Evolutionary conservation across 768 basidiomycete species (phyloP), one percentile per base, ranked within the genome.

Genomic region (Coprinopsis marcescibilis): DNA sequence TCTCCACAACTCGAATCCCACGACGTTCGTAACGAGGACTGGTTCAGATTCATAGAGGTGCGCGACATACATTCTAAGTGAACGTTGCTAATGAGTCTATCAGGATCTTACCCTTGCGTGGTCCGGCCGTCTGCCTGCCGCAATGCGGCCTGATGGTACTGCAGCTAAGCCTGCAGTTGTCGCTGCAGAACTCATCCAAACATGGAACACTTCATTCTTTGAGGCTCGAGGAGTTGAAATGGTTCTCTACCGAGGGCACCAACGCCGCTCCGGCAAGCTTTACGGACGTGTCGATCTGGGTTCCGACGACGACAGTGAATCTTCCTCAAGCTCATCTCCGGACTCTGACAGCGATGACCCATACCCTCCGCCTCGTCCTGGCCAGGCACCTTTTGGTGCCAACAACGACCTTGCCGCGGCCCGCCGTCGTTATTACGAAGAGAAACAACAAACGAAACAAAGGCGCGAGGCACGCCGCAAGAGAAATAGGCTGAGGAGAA

Each of bases 141-240:
- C 80, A 1, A 71, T 71, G 14, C 67, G 64, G 4, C 26, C 24
- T 38, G 68, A 65, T 47, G 77, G 78, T 14, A 68, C 69, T 47
- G 59, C 71, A 23, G 77, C 80, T 10, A 80, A 76, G 55, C 76
- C 80, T 12, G 74, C 84, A 19, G 68, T 65, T 10, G 69, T 89
- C 37, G 65, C 78, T 10, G 77, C 77, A n/a, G 84, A 88, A 58
- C 72, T 91, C 24, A 68, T 91, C 52, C 79, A 89, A 51, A 66
- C 85, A 23, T 92, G 89, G 89, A 91, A 91, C 60, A 60, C 66
- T 24, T 78, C 77, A 7, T 92, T 89, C 65, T 89, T 89, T 73
- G 59, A 74, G 46, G 65, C 72, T 27, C 85, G 89, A 36, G 82
- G 83, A 15, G 77, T 85, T n/a, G 89, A 92, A 55, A 65, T 88